Conservation (phyloP, 1,139 yeast species). For the Debaryomyces udenii region DNA sequence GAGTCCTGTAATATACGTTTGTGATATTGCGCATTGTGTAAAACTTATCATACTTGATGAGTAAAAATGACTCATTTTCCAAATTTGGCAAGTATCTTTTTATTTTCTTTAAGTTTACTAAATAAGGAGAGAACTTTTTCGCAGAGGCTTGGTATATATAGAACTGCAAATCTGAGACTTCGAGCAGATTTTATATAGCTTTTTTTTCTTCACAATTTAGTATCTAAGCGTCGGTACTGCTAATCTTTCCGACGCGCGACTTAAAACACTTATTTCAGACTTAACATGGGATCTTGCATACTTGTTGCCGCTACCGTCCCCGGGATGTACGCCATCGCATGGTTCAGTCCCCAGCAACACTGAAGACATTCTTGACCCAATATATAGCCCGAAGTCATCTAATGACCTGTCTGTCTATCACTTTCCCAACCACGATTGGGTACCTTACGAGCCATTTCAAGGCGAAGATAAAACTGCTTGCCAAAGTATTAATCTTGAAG, state of each 20-base stretch:
- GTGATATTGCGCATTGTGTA: background rate
- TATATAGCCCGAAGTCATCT: background rate
- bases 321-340: conserved; percentile 2
- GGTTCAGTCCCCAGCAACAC: conserved; percentile 2
- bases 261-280: conserved; percentile 6
- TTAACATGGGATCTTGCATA: conserved; percentile 8
- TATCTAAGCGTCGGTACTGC: conserved; percentile 5
- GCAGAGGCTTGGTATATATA: background rate
- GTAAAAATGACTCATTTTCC: conserved; percentile 10
- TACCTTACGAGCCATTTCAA: background rate
- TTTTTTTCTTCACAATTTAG: background rate
- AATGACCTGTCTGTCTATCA: conserved; percentile 1
- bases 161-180: too few relatives aligned
- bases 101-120: background rate
- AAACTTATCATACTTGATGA: background rate
- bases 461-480: background rate
- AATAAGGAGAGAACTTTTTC: too few relatives aligned
- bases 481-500: background rate
- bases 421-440: background rate
- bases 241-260: conserved; percentile 5
- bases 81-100: conserved; percentile 1
- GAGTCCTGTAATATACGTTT: conserved; percentile 6
- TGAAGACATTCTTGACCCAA: conserved; percentile 2
- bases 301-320: conserved; percentile 5
- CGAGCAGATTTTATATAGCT: too few relatives aligned